Base-by-base conservation (phyloP, 208 protist genomes). In the Blechomonas ayalai region DNA sequence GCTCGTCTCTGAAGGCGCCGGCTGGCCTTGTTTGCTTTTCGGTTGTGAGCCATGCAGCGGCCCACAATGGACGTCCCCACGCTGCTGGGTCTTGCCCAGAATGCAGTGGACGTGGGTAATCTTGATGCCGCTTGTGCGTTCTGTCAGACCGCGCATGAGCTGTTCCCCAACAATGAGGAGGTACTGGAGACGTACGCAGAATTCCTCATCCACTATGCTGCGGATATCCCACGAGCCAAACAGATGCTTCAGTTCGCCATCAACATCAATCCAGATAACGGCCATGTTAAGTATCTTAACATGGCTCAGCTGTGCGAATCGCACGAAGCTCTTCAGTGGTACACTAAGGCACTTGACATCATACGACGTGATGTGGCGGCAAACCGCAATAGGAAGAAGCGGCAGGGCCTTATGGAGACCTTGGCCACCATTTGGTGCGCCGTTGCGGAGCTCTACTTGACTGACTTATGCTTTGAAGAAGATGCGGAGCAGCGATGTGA, bases 141-240 rank as follows among this genome's bases (percentile, higher is more conserved):
- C 52, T 93, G 82, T 39, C 81, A 94, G 22, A 66, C 85, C 8
- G 89, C 78, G 0, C 67, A 94, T 7, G 39, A 59, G 16, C 54
- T 70, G 41, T 59, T 45, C 8, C 85, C 89, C 16, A 90, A 92
- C 66, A 82, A 85, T 56, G 80, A 81, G 37, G 83, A 92, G 37
- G 76, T 96, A 24, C 47, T 96, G n/a, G 89, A 96, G 68, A 81
- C 83, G 10, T 92, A 93, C 42, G 89, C 82, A 38, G 85, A 96
- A 47, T 71, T 94, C 24, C 74, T 96, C 71, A 79, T 96, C n/a
- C 81, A 92, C 59, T 68, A 82, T 53, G 65, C 62, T 9, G 63
- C 78, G 34, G 77, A 92, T 46, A 42, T 78, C 16, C 42, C 59
- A 15, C 68, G 77, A 12, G 88, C 88, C 0, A 67, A 84, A 65